These are phyloP conservation scores for Curvularia sp. DNA, from an alignment of 2,329 filamentous ascomycete genomes.

Conservation along the genomic window DNA sequence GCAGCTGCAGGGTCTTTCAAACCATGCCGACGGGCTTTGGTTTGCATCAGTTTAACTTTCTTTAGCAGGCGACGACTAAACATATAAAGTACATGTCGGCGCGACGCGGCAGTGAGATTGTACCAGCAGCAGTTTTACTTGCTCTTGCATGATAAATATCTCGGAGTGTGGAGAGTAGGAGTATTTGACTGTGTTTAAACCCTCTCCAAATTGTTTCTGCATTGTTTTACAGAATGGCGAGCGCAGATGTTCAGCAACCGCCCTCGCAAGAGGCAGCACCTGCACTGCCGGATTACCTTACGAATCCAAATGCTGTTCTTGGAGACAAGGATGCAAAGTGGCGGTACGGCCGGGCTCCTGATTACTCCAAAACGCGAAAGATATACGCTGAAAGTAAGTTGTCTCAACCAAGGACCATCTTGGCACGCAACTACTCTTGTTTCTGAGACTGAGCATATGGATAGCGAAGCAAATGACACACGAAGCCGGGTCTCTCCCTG, in stretches of 20 bases:
- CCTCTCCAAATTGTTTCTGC: conserved; percentile 3
- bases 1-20: conserved; percentile 18
- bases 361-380: conserved; percentile 69
- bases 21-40: conserved; percentile 10
- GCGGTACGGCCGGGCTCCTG: conserved; percentile 66
- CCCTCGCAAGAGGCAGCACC: conserved; percentile 43
- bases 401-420: not conserved
- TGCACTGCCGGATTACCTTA: conserved; percentile 64
- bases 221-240: conserved; percentile 23
- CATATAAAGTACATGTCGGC: conserved; percentile 17
- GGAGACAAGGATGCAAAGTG: conserved; percentile 62
- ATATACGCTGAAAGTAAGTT: conserved; percentile 65
- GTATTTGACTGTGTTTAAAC: not conserved
- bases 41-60: not conserved
- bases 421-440: not conserved
- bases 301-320: conserved; percentile 65
- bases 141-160: not conserved
- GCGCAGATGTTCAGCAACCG: conserved; percentile 37
- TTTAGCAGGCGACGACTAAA: conserved; percentile 5
- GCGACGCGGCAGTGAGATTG: not conserved
- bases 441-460: not conserved
- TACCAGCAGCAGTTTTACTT: not conserved
- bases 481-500: conserved; percentile 62
- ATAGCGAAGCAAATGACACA: conserved; percentile 66
- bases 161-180: not conserved